A percentile compares a stretch with the other conserved stretches of the same genome.
Conservation (phyloP, 805 yeast species). For the Komagataella phaffii region DNA sequence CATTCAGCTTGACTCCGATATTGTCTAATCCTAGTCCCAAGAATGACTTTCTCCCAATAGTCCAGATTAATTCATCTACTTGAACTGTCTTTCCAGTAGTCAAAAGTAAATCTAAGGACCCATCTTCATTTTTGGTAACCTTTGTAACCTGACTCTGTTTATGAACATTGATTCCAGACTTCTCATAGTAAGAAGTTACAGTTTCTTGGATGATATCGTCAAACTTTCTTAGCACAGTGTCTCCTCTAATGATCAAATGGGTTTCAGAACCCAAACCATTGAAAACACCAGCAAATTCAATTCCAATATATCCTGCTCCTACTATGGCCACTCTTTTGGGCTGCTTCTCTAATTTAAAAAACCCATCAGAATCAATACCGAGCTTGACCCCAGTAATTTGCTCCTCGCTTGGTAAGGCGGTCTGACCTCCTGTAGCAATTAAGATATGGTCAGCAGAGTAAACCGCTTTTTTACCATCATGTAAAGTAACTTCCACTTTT, state of each 20-base stretch:
- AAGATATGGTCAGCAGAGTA: conserved; percentile 75
- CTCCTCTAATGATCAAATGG: conserved; percentile 81
- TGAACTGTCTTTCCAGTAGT: conserved; percentile 27
- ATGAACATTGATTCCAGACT: conserved; percentile 72
- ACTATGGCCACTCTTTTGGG: conserved; percentile 90
- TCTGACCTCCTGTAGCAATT: conserved; percentile 89
- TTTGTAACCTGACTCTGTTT: conserved; percentile 41
- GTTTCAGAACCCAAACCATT: conserved; percentile 78
- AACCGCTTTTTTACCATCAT: conserved; percentile 34
- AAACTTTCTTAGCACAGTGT: conserved; percentile 77
- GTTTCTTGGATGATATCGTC: conserved; percentile 72
- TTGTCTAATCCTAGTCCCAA: conserved; percentile 64
- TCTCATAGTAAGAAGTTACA: conserved; percentile 67
- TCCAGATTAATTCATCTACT: conserved; percentile 85
- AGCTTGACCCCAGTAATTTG: conserved; percentile 67
- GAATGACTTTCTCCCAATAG: conserved; percentile 79
- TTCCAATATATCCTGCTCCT: conserved; percentile 97
- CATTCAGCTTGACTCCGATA: conserved; percentile 55
- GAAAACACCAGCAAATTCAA: conserved; percentile 92
- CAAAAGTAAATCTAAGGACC: conserved; percentile 34
- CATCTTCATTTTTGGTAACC: conserved; percentile 33
- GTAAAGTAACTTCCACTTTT: conserved; percentile 63
- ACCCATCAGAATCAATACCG: conserved; percentile 85
- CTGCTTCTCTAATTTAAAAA: conserved; percentile 66
- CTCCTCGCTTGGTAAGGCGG: conserved; percentile 42